phyloP scores from a whole-genome alignment of 2,329 filamentous ascomycete genomes.

The Botrytis byssoidea region DNA sequence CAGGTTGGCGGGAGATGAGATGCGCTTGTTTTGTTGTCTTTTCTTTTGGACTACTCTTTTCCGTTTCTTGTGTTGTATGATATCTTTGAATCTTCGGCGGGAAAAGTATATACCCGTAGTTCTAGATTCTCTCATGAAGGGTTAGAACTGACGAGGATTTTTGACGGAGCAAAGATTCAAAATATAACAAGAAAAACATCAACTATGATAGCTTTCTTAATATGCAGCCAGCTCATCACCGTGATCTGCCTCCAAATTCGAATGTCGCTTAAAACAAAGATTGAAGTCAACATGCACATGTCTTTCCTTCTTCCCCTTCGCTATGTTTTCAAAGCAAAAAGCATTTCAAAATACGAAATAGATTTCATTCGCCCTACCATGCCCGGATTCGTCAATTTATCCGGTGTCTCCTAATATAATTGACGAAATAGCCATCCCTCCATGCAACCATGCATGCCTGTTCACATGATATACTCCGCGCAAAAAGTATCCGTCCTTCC shows the following conservation, averaged over 20 bases:
- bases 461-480: background rate
- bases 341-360: background rate
- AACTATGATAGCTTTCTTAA: background rate
- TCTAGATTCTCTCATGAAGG: background rate
- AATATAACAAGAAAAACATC: background rate
- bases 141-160: background rate
- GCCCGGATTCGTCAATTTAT: background rate
- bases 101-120: background rate
- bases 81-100: background rate
- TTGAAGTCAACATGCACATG: too few relatives aligned
- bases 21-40: background rate
- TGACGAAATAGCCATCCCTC: background rate
- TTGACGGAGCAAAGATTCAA: background rate
- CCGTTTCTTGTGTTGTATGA: background rate
- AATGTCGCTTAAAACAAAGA: background rate
- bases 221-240: background rate
- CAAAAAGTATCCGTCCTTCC: background rate
- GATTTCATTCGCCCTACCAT: background rate
- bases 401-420: background rate
- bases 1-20: constrained; percentile 46
- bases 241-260: background rate
- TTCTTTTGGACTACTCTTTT: background rate
- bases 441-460: constrained; percentile 1
- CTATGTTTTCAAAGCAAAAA: background rate
- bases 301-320: background rate